Evolutionary conservation across 371 early-diverging fungal species (phyloP), one percentile per base, ranked within the genome.

Genomic region (Actinomucor elegans): DNA sequence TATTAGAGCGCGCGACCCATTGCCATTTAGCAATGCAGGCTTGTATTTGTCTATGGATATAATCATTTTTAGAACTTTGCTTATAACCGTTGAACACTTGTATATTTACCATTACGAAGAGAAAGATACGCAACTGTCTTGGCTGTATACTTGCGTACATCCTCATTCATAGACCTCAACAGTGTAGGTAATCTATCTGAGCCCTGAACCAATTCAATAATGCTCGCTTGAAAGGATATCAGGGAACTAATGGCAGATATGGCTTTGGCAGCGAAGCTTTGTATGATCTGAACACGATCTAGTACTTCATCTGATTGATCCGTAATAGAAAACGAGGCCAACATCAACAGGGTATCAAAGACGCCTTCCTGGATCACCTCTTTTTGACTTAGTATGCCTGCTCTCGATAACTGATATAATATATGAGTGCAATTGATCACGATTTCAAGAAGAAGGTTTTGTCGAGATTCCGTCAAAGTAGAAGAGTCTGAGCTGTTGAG

Each of bases 71-170:
- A 31, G 23, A 26, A 0, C 26, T 44, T 17, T 11, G 11, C 21
- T 12, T 10, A 34, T n/a, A 34, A 7, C 15, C 12, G 34, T 34
- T 15, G 15, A 34, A 34, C 12, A n/a, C 14, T 20, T 20, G 12
- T 40, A 26, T 20, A 32, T 40, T 55, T 68, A 75, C 79, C 79
- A 54, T 81, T 84, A 21, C 81, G 63, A 21, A 84, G 61, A 0
- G 84, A 84, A 5, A 84, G 43, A 46, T 79, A 84, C 0, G 84
- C 84, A 49, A 81, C 69, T 12, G 84, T 71, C 40, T 84, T 84
- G 32, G 81, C 79, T 4, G 66, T 73, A 24, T 84, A 84, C 59
- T 81, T 84, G 48, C 65, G 51, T 11, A 77, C 76, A 50, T 75
- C 73, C 7, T 49, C 48, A 38, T 75, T 71, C 0, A 41, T 31